Percentiles rank a stretch among this genome's conserved stretches.
phyloP scores from a whole-genome alignment of 495 filamentous ascomycete species.

The Tuber umbilicatum region DNA sequence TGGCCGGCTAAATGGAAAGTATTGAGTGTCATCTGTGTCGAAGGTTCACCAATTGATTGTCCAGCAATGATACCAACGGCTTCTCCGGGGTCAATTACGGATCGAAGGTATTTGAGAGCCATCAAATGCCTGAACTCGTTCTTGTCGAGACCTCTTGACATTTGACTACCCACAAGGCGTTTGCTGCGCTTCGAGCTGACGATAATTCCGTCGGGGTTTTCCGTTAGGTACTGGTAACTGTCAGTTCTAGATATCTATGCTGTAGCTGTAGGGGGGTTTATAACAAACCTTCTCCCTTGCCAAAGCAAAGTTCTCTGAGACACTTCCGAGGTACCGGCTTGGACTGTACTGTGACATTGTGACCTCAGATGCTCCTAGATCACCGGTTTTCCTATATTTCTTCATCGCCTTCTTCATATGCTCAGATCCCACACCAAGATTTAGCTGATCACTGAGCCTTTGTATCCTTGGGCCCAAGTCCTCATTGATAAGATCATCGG shows the following conservation, averaged over 20 bases:
- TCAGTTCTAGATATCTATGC: constrained; percentile 16
- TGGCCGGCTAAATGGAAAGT: constrained; percentile 99
- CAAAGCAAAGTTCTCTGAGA: constrained; percentile 76
- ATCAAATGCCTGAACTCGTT: constrained; percentile 75
- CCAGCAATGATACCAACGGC: constrained; percentile 96
- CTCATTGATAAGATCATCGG: constrained; percentile 45
- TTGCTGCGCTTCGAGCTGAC: constrained; percentile 67
- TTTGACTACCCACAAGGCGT: constrained; percentile 47
- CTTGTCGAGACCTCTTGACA: constrained; percentile 45
- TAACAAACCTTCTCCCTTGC: constrained; percentile 52
- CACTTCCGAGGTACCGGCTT: constrained; percentile 69
- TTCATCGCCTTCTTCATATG: constrained; percentile 73
- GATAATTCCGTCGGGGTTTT: constrained; percentile 62
- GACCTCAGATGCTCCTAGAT: constrained; percentile 66
- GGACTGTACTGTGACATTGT: constrained; percentile 67
- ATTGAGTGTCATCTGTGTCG: constrained; percentile 99
- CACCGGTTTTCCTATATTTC: constrained; percentile 62
- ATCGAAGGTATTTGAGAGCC: constrained; percentile 86
- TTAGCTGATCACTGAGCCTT: constrained; percentile 23
- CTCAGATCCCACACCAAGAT: constrained; percentile 41
- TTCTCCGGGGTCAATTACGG: constrained; percentile 90
- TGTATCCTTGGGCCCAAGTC: constrained; percentile 35
- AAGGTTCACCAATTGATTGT: constrained; percentile 93
- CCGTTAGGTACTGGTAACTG: constrained; percentile 61
- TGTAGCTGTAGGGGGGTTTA: not conserved